Conservation (phyloP, 2,329 filamentous ascomycete species). For the Mollisia scopiformis region DNA sequence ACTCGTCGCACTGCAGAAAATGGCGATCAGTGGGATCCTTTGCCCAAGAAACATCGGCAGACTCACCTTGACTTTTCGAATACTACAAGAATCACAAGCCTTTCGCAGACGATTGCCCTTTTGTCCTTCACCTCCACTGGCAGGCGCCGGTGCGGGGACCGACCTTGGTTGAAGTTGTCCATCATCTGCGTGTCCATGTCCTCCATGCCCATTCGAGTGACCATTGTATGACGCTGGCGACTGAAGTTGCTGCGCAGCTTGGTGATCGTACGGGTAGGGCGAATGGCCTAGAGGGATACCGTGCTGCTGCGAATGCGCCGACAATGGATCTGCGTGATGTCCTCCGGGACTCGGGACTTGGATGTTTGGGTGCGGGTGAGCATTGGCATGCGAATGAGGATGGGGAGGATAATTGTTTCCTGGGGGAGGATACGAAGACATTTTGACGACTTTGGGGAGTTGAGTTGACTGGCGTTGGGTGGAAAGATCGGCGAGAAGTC, state of each 20-base stretch:
- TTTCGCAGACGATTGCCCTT: constrained; percentile 46
- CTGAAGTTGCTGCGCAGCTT: constrained; percentile 15
- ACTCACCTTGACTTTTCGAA: constrained; percentile 54
- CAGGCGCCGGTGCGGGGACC: constrained; percentile 13
- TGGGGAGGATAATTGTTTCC: constrained; percentile 11
- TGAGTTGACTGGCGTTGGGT: constrained; percentile 1
- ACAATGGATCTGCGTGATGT: background rate
- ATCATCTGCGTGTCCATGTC: constrained; percentile 15
- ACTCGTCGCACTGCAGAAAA: constrained; percentile 60
- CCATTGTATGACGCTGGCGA: constrained; percentile 21
- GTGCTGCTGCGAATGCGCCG: constrained; percentile 15
- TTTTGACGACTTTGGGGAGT: background rate
- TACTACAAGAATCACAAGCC: constrained; percentile 56
- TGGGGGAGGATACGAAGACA: constrained; percentile 23
- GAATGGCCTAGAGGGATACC: constrained; percentile 12
- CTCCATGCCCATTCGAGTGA: constrained; percentile 5
- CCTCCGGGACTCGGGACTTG: background rate
- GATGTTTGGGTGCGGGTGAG: background rate
- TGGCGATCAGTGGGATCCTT: constrained; percentile 10
- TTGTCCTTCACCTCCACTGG: constrained; percentile 24
- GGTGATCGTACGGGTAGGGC: constrained; percentile 16
- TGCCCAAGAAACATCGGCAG: background rate
- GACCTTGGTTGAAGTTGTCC: constrained; percentile 13
- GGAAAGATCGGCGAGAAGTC: constrained; percentile 25
- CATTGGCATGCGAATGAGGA: background rate